phyloP scores from a whole-genome alignment of 148 eudicot species.

The Vaccinium macrocarpon region DNA sequence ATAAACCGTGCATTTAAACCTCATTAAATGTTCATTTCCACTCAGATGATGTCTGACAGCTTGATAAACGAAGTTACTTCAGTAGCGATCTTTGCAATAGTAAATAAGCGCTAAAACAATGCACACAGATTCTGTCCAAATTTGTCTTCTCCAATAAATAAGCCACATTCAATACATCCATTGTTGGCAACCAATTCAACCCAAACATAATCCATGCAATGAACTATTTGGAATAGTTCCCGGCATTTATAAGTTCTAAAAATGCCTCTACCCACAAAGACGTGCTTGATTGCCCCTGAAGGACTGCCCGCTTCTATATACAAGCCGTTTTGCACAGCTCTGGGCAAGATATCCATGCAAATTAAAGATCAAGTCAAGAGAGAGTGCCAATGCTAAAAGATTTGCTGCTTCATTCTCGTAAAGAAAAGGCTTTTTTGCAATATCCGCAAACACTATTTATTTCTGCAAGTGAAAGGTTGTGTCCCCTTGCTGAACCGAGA shows the following conservation, averaged over 20 bases:
- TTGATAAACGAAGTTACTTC: neutral
- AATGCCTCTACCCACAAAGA: neutral
- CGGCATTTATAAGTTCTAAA: neutral
- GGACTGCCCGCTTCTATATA: neutral
- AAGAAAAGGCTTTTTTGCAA: neutral
- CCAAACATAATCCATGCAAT: neutral
- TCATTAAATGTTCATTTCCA: neutral
- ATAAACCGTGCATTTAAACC: neutral
- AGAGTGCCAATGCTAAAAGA: neutral
- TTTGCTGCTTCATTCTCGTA: neutral
- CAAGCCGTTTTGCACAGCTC: neutral
- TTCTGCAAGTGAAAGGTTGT: neutral
- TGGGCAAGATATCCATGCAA: neutral
- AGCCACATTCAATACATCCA: neutral
- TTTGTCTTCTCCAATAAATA: neutral
- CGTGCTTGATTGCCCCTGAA: neutral
- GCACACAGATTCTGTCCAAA: neutral
- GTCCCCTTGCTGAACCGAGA: neutral
- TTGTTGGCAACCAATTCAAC: neutral
- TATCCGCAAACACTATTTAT: neutral
- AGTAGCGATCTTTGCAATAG: neutral
- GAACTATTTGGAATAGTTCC: neutral
- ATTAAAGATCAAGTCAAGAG: neutral
- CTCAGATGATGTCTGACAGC: neutral
- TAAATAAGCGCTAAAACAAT: neutral